Evolutionary conservation across 768 basidiomycete genomes (phyloP).

Genomic region (Strobilomyces dryophilus): DNA sequence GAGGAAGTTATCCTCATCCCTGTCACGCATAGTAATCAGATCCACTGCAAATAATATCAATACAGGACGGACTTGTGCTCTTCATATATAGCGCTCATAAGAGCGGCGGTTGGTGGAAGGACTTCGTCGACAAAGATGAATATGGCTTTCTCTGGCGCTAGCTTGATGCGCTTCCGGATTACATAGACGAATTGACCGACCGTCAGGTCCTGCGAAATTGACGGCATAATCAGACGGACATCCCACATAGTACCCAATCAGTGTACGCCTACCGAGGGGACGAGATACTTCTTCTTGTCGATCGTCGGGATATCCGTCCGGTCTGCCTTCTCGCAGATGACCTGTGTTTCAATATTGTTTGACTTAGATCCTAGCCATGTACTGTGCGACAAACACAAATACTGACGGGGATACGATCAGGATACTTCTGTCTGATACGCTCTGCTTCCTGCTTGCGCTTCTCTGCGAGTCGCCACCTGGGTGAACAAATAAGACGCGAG

Average conservation of each 20-base stretch:
- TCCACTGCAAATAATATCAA: constrained; percentile 1
- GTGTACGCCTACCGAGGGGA: constrained; percentile 74
- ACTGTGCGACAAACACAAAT: background rate
- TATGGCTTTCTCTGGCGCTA: constrained; percentile 99
- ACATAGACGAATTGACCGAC: constrained; percentile 99
- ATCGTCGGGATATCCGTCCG: constrained; percentile 98
- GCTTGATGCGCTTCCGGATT: constrained; percentile 99
- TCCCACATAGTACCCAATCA: constrained; percentile 5
- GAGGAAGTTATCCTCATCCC: constrained; percentile 98
- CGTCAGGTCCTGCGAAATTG: constrained; percentile 70
- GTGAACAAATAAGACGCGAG: constrained; percentile 33
- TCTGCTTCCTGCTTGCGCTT: constrained; percentile 99
- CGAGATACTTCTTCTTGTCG: constrained; percentile 99
- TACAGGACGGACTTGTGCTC: constrained; percentile 86
- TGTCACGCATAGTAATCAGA: constrained; percentile 35
- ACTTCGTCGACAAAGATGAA: constrained; percentile 99
- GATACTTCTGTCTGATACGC: constrained; percentile 97
- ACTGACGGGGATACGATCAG: constrained; percentile 93
- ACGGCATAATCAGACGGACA: constrained; percentile 25
- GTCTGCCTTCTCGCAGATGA: constrained; percentile 99
- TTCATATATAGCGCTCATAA: constrained; percentile 99
- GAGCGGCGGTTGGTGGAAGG: constrained; percentile 92
- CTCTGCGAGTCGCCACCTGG: constrained; percentile 49
- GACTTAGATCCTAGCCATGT: background rate
- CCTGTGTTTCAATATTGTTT: constrained; percentile 44